Percentiles rank a stretch among this genome's conserved stretches.
phyloP scores from a whole-genome alignment of 306 rosid species.

The Fragaria vesca region DNA sequence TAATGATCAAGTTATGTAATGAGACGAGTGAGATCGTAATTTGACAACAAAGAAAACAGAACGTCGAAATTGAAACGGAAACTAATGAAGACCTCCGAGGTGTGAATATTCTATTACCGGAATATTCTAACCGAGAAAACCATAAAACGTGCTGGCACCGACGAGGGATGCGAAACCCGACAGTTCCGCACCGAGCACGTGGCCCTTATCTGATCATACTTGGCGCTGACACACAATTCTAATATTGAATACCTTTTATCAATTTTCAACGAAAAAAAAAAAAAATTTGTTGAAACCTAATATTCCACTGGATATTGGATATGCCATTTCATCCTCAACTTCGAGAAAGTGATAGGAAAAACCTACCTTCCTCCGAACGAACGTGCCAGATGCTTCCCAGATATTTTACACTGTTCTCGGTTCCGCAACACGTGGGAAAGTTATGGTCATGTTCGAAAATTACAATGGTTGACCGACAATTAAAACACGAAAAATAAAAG shows the following conservation, averaged over 20 bases:
- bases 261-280: background rate
- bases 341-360: background rate
- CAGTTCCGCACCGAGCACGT: conserved; percentile 1
- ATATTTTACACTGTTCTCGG: background rate
- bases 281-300: background rate
- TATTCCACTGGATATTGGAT: conserved; percentile 6
- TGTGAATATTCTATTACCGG: background rate
- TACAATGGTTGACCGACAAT: background rate
- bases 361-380: background rate
- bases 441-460: background rate
- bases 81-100: background rate
- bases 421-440: background rate
- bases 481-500: background rate
- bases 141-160: background rate
- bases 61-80: background rate
- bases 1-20: background rate
- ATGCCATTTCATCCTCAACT: background rate
- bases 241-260: background rate
- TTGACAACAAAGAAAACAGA: background rate
- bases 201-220: conserved; percentile 6
- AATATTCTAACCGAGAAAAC: background rate
- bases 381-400: background rate
- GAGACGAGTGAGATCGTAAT: background rate
- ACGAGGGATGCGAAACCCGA: background rate
- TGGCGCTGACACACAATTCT: conserved; percentile 4